These are phyloP conservation scores for Arabidopsis arenosa DNA, from an alignment of 345 rosid genomes.

Conservation along the genomic window DNA sequence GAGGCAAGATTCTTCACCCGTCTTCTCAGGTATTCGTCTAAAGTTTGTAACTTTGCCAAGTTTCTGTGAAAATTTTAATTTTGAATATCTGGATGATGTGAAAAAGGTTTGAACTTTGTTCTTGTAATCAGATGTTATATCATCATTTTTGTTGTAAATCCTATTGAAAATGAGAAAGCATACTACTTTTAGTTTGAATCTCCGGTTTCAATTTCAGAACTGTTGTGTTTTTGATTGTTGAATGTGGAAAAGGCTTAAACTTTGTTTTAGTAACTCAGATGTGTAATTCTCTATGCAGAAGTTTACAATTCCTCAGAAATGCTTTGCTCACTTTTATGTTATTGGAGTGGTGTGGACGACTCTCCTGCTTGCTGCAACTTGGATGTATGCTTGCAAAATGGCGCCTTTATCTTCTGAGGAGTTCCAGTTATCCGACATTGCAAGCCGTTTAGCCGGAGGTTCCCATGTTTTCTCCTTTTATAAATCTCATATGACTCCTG, in stretches of 20 bases:
- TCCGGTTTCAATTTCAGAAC: no score
- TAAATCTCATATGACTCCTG: slow-evolving; percentile 47
- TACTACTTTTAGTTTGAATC: background rate
- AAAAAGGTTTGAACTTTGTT: background rate
- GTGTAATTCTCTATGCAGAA: slow-evolving; percentile 51
- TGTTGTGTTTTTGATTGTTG: background rate
- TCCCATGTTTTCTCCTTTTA: slow-evolving; percentile 55
- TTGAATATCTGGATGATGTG: background rate
- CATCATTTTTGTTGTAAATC: background rate
- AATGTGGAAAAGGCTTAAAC: background rate
- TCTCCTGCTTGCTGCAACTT: slow-evolving; percentile 58
- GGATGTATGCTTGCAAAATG: slow-evolving; percentile 60
- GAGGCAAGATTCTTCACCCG: slow-evolving; percentile 65
- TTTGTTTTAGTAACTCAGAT: background rate
- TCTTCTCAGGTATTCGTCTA: slow-evolving; percentile 43
- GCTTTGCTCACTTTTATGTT: slow-evolving; percentile 69
- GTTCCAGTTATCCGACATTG: slow-evolving; percentile 47
- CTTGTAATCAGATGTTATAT: background rate
- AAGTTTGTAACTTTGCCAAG: background rate
- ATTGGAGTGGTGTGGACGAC: slow-evolving; percentile 73
- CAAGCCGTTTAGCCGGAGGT: slow-evolving; percentile 58
- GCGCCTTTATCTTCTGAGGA: slow-evolving; percentile 52
- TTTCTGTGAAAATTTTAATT: background rate
- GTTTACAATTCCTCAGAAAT: slow-evolving; percentile 72
- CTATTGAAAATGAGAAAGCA: background rate